These are phyloP conservation scores for Mesotaenium endlicherianum DNA, from an alignment of 139 green algal species.

Conservation along the genomic window DNA sequence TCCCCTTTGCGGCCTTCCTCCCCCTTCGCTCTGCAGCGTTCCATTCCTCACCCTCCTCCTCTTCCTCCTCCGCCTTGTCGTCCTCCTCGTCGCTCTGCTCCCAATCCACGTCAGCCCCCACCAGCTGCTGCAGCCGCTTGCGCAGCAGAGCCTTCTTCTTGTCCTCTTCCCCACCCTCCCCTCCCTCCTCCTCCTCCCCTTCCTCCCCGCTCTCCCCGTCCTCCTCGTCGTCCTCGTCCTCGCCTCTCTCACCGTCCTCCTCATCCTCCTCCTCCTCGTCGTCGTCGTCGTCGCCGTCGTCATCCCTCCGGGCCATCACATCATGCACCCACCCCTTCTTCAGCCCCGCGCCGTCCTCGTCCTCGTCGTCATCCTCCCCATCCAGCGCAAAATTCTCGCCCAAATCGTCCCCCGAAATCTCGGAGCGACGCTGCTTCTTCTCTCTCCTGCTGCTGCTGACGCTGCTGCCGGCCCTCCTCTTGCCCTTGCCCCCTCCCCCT, in stretches of 20 bases:
- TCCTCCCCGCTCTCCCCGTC: not conserved
- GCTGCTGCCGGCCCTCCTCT: no score
- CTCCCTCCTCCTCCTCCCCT: not conserved
- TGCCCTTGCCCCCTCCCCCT: conserved; percentile 3
- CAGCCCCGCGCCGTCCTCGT: not conserved
- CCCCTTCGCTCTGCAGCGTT: not conserved
- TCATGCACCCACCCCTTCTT: conserved; percentile 17
- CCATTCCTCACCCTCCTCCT: not conserved
- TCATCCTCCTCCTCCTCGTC: not conserved
- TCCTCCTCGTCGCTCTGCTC: not conserved
- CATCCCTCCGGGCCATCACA: not conserved
- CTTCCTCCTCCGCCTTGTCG: not conserved
- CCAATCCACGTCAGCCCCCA: not conserved
- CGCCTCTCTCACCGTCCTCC: not conserved
- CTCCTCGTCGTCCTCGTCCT: not conserved
- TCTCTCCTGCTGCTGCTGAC: no score
- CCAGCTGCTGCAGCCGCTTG: not conserved
- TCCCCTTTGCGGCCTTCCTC: not conserved
- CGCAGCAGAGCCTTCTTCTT: not conserved
- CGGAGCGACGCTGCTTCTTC: no score
- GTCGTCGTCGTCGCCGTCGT: not conserved
- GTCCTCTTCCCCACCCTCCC: not conserved
- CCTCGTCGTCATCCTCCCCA: not conserved
- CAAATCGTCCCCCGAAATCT: no score
- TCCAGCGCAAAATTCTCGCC: conserved; percentile 15